Evolutionary conservation across 2,329 filamentous ascomycete species (phyloP).

Genomic region (Albifimbria verrucaria): DNA sequence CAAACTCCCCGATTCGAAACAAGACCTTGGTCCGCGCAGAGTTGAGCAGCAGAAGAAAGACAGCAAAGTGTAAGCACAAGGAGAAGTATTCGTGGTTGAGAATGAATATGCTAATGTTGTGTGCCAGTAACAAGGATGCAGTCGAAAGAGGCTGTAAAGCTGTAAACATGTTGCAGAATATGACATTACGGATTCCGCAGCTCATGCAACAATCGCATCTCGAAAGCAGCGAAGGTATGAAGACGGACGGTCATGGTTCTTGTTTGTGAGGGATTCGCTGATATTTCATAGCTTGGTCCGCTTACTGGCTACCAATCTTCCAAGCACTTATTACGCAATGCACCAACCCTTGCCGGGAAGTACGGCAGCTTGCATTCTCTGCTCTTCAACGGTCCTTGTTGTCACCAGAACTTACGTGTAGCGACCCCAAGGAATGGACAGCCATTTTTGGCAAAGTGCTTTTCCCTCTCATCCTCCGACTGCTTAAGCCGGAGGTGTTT

Average conservation of each 20-base stretch:
- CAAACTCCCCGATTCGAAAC: constrained; percentile 65
- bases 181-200: constrained; percentile 77
- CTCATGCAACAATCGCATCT: constrained; percentile 93
- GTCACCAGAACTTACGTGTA: constrained; percentile 78
- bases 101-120: too few species aligned
- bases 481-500: constrained; percentile 93
- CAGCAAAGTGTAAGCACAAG: constrained; percentile 24
- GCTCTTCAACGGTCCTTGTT: constrained; percentile 83
- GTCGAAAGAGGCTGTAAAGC: constrained; percentile 78
- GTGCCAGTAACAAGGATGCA: constrained; percentile 43
- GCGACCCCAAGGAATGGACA: constrained; percentile 86
- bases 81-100: too few species aligned
- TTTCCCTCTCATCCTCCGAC: constrained; percentile 81
- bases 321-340: constrained; percentile 85
- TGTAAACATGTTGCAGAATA: constrained; percentile 74
- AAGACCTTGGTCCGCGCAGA: constrained; percentile 47
- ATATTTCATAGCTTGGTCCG: constrained; percentile 74
- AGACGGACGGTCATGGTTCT: background rate
- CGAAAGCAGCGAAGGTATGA: constrained; percentile 73
- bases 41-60: constrained; percentile 20
- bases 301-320: constrained; percentile 96
- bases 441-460: constrained; percentile 92
- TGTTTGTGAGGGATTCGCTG: too few species aligned
- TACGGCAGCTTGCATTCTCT: constrained; percentile 83
- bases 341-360: constrained; percentile 89